Base-by-base conservation (phyloP, 202 grass and related monocot species). In the Panicum virgatum region DNA sequence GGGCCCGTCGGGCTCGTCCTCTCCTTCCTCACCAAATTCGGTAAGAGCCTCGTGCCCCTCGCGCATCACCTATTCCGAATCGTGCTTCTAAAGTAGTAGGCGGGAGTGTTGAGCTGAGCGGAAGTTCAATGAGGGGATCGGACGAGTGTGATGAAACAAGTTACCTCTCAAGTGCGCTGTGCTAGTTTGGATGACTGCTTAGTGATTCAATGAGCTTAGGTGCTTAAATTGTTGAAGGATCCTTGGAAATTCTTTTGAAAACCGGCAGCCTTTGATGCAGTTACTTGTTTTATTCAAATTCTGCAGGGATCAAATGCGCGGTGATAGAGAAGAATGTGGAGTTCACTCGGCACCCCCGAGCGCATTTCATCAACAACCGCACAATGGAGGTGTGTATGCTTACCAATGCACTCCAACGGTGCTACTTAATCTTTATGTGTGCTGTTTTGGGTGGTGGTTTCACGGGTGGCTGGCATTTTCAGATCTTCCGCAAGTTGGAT, bases 341-440 rank as follows among this genome's bases (percentile, higher is more conserved):
- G 32, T 96, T 95, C 79, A 89, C 96, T 77, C 85, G 80, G 53
- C 96, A 95, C 53, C 96, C 96, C 0, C 87, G 94, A 44, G 96
- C 92, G 1, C 96, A 98, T 80, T 98, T 96, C 65, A 96, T 98
- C 73, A 98, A 98, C 82, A 98, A 98, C 67, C 90, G 96, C 62
- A 89, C 90, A 2, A 98, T 98, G 96, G 96, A 98, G 92, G 92
- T 95, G 86, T 38, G 58, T 85, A 71, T 30, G 7, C 32, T 62
- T 54, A 58, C 46, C 40, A 69, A 11, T 42, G 6, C 73, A 62
- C 34, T 40, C 13, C 75, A 9, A 1, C 75, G 30, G 61, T 32
- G 13, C 11, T 32, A 53, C 42, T 61, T 61, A 13, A 50, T 42
- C 56, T 69, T 13, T 13, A 6, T 30, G 11, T 69, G 22, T 59